Evolutionary conservation across 495 filamentous ascomycete species (phyloP), one percentile per base, ranked within the genome.

Genomic region (Sphaerosporella brunnea): DNA sequence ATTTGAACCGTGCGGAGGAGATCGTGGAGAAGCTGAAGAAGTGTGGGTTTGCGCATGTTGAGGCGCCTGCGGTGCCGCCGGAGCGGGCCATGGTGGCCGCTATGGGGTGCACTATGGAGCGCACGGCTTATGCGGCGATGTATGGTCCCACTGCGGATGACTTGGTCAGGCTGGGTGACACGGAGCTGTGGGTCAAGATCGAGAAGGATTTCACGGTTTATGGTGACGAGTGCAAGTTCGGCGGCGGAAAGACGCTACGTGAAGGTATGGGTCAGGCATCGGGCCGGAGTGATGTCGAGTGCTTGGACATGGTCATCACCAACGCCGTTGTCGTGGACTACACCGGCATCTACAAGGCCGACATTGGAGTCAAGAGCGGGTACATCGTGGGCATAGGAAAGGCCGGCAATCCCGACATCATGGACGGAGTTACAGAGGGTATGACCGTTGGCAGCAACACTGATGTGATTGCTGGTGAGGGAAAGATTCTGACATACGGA

Each of bases 241-340:
- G 90, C 28, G 90, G 90, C 19, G 90, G 90, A 19, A 97, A 96
- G 73, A 88, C 82, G 19, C 63, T 97, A 43, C 71, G 90, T 39
- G 90, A 97, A 61, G 90, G 90, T 3, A 97, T 97, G 90, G 92
- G 87, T 8, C 87, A 93, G 65, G 83, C 86, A 4, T 80, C 75
- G 26, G 88, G 83, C 16, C 69, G 81, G 42, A 61, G 71, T 3
- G 77, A 86, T 55, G 61, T 66, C 2, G 74, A 90, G 19, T 77
- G 74, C 36, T 62, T 94, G 53, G 90, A 97, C 60, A 76, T 88
- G 46, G 78, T 93, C 10, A 79, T 97, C 53, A 86, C 84, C 8
- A 96, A 96, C 61, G 92, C 92, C 9, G 63, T 97, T 53, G 75
- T 97, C 23, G 72, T 97, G 13, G 92, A 97, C 61, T 90, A 79